Evolutionary conservation across 768 basidiomycete species (phyloP).

Genomic region (Suillus luteus): DNA sequence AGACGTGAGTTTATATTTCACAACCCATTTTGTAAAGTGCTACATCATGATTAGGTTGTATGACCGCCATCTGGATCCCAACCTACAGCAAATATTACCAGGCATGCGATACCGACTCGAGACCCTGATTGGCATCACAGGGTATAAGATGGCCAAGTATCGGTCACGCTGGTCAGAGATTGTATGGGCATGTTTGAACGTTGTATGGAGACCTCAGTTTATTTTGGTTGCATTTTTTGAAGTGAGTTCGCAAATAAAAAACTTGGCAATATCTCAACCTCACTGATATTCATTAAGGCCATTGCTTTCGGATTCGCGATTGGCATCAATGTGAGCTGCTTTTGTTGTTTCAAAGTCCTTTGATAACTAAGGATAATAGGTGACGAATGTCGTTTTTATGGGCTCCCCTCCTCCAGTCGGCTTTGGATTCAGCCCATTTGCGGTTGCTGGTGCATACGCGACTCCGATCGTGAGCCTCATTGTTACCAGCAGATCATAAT

Average conservation of each 20-base stretch:
- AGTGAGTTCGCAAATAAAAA: conserved; percentile 22
- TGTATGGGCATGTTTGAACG: conserved; percentile 34
- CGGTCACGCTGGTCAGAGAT: conserved; percentile 43
- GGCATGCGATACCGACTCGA: conserved; percentile 45
- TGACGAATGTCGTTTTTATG: conserved; percentile 58
- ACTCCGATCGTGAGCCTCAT: conserved; percentile 42
- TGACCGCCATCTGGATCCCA: conserved; percentile 34
- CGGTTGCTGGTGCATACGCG: conserved; percentile 44
- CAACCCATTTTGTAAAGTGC: neutral
- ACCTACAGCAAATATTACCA: conserved; percentile 27
- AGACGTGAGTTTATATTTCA: conserved; percentile 41
- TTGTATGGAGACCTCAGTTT: conserved; percentile 55
- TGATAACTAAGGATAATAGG: conserved; percentile 30
- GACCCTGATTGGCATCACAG: conserved; percentile 52
- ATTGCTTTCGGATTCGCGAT: conserved; percentile 51
- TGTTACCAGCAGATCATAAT: neutral
- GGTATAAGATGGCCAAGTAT: conserved; percentile 45
- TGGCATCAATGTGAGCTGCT: conserved; percentile 42
- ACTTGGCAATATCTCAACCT: neutral
- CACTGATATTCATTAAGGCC: conserved; percentile 22
- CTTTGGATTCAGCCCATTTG: conserved; percentile 45
- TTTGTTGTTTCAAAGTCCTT: neutral
- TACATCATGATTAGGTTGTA: conserved; percentile 40
- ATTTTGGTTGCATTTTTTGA: conserved; percentile 41
- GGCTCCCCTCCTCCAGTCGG: conserved; percentile 47